Evolutionary conservation across 2,329 filamentous ascomycete genomes (phyloP).

Genomic region (Aureobasidium musti): DNA sequence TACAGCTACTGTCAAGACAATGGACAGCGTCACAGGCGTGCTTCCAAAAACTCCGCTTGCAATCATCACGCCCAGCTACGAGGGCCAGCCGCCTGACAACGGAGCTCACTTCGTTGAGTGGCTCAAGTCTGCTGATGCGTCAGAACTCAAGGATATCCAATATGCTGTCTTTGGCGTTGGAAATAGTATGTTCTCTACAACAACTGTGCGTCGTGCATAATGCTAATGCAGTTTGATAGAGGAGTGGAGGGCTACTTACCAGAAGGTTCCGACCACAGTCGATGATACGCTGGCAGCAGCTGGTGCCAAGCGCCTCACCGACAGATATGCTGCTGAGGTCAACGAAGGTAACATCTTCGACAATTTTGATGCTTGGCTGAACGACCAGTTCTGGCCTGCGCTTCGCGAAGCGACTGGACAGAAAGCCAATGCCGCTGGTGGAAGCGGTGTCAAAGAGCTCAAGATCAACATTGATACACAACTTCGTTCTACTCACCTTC

Average conservation of each 20-base stretch:
- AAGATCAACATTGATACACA: too few species aligned
- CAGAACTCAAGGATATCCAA: conserved; percentile 55
- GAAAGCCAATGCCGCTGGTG: too few species aligned
- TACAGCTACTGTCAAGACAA: conserved; percentile 54
- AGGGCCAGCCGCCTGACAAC: conserved; percentile 73
- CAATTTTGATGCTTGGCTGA: conserved; percentile 68
- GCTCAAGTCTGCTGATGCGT: conserved; percentile 57
- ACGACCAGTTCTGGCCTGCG: conserved; percentile 50
- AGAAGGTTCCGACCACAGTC: conserved; percentile 65
- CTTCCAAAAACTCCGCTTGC: conserved; percentile 64
- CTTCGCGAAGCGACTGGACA: too few species aligned
- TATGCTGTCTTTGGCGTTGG: conserved; percentile 74
- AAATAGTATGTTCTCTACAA: too few species aligned
- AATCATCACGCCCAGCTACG: conserved; percentile 70
- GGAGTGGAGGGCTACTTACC: conserved; percentile 64
- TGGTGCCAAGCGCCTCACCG: conserved; percentile 53
- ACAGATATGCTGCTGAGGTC: conserved; percentile 61
- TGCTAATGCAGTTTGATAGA: too few species aligned
- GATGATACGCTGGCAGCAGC: conserved; percentile 55
- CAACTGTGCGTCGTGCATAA: too few species aligned
- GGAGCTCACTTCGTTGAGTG: conserved; percentile 68
- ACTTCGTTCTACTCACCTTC: not conserved
- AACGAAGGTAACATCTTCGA: conserved; percentile 66
- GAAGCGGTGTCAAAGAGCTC: too few species aligned
- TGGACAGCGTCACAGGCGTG: conserved; percentile 64